Evolutionary conservation across 768 basidiomycete species (phyloP).

Genomic region (Xerocomellus intermedius): DNA sequence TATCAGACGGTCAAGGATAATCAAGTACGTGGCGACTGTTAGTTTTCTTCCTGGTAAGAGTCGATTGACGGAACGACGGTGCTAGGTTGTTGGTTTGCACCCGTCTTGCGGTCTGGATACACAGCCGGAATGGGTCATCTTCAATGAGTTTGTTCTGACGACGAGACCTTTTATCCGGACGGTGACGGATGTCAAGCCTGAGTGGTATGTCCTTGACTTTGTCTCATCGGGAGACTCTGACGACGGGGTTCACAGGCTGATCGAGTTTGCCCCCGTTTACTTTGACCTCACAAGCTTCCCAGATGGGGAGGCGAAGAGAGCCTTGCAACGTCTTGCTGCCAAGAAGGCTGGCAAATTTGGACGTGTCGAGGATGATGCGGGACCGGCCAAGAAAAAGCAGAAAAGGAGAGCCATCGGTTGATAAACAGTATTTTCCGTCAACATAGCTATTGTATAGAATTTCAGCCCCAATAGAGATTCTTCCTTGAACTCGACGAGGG

Average conservation of each 20-base stretch:
- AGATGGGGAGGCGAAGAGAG: conserved; percentile 69
- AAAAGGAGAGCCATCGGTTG: not conserved
- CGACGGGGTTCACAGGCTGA: conserved; percentile 42
- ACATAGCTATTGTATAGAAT: not conserved
- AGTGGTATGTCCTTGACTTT: conserved; percentile 61
- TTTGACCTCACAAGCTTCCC: conserved; percentile 67
- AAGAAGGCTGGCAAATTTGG: conserved; percentile 50
- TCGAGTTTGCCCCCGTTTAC: conserved; percentile 63
- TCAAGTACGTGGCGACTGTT: conserved; percentile 50
- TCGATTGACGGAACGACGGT: not conserved
- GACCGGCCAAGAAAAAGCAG: conserved; percentile 18
- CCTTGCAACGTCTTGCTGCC: conserved; percentile 50
- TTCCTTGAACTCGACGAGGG: not conserved
- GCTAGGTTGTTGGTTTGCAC: conserved; percentile 42
- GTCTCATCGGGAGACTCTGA: conserved; percentile 7
- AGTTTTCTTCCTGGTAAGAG: not conserved
- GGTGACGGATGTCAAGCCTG: conserved; percentile 80
- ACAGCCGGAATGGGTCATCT: conserved; percentile 89
- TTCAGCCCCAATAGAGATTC: not conserved
- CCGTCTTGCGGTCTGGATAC: conserved; percentile 86
- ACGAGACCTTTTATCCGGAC: conserved; percentile 88
- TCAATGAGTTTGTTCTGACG: conserved; percentile 94
- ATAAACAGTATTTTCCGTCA: not conserved
- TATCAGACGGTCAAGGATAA: conserved; percentile 96
- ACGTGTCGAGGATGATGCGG: conserved; percentile 8